phyloP scores from a whole-genome alignment of 2,329 filamentous ascomycete genomes.

The Fusarium praegraminearum region DNA sequence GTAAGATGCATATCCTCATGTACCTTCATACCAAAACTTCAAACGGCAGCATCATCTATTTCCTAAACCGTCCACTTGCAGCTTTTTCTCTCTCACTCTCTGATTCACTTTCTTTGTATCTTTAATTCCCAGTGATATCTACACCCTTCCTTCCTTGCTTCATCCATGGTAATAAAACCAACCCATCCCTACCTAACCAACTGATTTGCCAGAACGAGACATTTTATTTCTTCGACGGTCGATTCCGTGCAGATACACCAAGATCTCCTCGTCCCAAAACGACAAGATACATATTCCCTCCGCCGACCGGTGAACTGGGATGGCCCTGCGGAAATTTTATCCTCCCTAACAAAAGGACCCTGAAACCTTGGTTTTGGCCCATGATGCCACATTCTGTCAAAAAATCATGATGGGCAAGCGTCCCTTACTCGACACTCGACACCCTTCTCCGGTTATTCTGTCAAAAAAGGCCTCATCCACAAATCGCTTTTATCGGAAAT shows the following conservation, averaged over 20 bases:
- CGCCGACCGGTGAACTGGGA: conserved; percentile 19
- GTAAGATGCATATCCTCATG: conserved; percentile 26
- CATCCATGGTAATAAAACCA: conserved; percentile 11
- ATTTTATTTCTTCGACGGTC: not conserved
- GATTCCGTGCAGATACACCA: conserved; percentile 33
- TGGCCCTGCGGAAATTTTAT: conserved; percentile 15
- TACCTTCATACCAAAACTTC: conserved; percentile 36
- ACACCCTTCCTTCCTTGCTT: conserved; percentile 34
- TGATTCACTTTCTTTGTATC: not conserved
- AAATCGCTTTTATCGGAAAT: not conserved
- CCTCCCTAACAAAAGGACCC: conserved; percentile 8
- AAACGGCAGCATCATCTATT: conserved; percentile 41
- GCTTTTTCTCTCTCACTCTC: not conserved
- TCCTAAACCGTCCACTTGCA: conserved; percentile 47
- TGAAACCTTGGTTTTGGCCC: not conserved
- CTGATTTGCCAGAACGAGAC: conserved; percentile 3
- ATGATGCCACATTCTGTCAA: conserved; percentile 24
- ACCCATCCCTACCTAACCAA: not conserved
- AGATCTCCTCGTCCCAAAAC: conserved; percentile 30
- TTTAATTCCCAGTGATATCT: not conserved
- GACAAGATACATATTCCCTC: not conserved
- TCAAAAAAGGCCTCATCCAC: conserved; percentile 4
- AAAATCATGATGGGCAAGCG: not conserved
- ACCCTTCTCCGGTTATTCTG: conserved; percentile 12
- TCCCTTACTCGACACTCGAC: conserved; percentile 23